Percentiles rank a stretch among this genome's conserved stretches.
Conservation (phyloP, 768 basidiomycete genomes). For the Mycena amicta region DNA sequence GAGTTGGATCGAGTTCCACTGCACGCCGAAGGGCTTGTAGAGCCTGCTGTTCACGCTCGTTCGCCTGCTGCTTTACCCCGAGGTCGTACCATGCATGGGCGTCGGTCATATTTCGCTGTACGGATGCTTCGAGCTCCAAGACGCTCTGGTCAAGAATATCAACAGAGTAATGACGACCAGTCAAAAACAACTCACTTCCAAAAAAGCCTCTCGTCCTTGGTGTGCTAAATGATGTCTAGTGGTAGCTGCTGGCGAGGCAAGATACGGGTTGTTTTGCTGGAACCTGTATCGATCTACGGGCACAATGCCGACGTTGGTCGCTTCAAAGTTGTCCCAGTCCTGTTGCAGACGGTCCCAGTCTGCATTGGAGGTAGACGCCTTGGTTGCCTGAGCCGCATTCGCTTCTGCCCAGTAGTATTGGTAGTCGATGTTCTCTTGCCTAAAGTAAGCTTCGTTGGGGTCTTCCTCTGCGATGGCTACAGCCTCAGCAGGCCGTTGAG, state of each 20-base stretch:
- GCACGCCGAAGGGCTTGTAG: constrained; percentile 82
- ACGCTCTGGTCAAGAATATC: constrained; percentile 63
- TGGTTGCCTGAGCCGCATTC: constrained; percentile 24
- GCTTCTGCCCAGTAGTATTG: constrained; percentile 58
- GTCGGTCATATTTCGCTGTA: constrained; percentile 74
- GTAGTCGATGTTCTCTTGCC: constrained; percentile 71
- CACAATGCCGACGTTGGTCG: constrained; percentile 65
- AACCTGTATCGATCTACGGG: constrained; percentile 66
- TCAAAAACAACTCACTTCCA: constrained; percentile 38
- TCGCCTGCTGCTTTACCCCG: constrained; percentile 97
- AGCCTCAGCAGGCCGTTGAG: not conserved
- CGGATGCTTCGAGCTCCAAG: constrained; percentile 85
- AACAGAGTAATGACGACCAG: not conserved
- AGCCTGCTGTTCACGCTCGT: constrained; percentile 91
- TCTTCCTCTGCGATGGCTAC: constrained; percentile 35
- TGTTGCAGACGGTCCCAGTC: constrained; percentile 72
- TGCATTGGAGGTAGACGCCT: constrained; percentile 16
- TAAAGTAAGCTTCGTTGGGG: constrained; percentile 68
- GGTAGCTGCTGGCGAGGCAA: constrained; percentile 53
- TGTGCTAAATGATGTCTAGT: constrained; percentile 53
- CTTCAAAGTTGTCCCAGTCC: constrained; percentile 85
- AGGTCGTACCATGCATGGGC: constrained; percentile 86
- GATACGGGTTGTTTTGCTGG: constrained; percentile 77
- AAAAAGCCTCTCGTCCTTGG: constrained; percentile 35
- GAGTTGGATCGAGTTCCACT: constrained; percentile 75